These are phyloP conservation scores for Exophiala sp. DNA, from an alignment of 2,329 filamentous ascomycete genomes.

Conservation along the genomic window DNA sequence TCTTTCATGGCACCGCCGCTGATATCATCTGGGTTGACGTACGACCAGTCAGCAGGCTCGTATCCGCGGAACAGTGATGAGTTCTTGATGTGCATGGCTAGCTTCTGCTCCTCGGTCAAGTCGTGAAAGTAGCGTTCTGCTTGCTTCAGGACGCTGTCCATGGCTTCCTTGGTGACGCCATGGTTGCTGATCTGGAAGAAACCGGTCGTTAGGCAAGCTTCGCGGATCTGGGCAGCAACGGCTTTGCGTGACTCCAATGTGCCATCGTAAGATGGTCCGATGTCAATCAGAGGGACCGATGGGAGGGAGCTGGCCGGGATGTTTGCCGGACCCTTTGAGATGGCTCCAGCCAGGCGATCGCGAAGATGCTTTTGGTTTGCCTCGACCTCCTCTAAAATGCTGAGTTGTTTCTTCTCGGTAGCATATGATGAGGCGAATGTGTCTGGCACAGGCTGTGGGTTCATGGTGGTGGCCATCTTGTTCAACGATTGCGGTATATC, in stretches of 20 bases:
- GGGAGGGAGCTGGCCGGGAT: slow-evolving; percentile 15
- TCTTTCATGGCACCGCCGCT: slow-evolving; percentile 12
- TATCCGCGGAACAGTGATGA: slow-evolving; percentile 32
- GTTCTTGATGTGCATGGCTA: slow-evolving; percentile 38
- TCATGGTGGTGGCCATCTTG: slow-evolving; percentile 20
- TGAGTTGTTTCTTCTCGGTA: slow-evolving; percentile 2
- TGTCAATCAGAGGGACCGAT: slow-evolving; percentile 27
- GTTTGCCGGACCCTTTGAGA: slow-evolving; percentile 16
- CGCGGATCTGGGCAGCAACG: slow-evolving; percentile 38
- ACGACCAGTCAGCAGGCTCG: slow-evolving; percentile 23
- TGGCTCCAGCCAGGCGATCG: slow-evolving; percentile 21
- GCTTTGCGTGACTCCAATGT: slow-evolving; percentile 7
- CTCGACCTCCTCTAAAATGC: slow-evolving; percentile 23
- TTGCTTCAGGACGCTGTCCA: slow-evolving; percentile 41
- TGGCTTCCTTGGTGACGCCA: slow-evolving; percentile 41
- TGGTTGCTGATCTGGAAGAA: slow-evolving; percentile 57
- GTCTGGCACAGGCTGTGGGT: slow-evolving; percentile 9
- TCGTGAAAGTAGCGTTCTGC: slow-evolving; percentile 47
- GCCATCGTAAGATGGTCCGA: slow-evolving; percentile 21
- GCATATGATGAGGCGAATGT: slow-evolving; percentile 1
- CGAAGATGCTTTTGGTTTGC: slow-evolving; percentile 23
- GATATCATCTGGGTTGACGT: slow-evolving; percentile 27
- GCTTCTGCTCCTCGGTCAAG: slow-evolving; percentile 19
- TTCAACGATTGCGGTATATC: neutral
- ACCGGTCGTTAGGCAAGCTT: slow-evolving; percentile 47